Conservation (phyloP, 2,329 filamentous ascomycete genomes). For the Aspergillus fijiensis region DNA sequence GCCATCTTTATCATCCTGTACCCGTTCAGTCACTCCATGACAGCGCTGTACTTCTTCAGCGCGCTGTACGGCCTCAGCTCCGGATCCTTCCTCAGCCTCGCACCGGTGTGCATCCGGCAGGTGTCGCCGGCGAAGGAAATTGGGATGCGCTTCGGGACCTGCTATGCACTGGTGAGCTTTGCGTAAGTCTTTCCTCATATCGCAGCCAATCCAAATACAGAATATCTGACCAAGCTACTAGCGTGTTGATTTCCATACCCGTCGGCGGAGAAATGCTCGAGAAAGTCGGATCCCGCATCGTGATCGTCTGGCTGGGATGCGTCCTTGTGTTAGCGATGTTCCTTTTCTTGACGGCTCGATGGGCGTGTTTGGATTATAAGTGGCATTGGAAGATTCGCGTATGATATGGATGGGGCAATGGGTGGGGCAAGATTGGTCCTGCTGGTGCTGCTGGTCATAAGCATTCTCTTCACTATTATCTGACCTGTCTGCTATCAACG, state of each 20-base stretch:
- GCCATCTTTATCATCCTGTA: slow-evolving; percentile 44
- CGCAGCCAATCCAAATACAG: too few species aligned
- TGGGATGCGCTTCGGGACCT: slow-evolving; percentile 50
- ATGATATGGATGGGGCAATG: not conserved
- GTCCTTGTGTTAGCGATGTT: slow-evolving; percentile 41
- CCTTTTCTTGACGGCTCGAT: slow-evolving; percentile 37
- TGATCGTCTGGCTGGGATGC: slow-evolving; percentile 49
- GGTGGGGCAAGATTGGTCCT: too few species aligned
- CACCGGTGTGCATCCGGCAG: slow-evolving; percentile 49
- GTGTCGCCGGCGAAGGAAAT: slow-evolving; percentile 51
- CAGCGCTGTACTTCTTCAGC: slow-evolving; percentile 44
- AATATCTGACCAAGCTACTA: slow-evolving; percentile 3
- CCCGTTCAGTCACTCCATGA: slow-evolving; percentile 32
- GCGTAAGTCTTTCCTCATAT: slow-evolving; percentile 29
- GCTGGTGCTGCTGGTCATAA: too few species aligned
- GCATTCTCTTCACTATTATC: too few species aligned
- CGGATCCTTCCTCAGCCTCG: slow-evolving; percentile 49
- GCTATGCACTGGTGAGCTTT: slow-evolving; percentile 51
- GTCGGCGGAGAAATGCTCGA: slow-evolving; percentile 52
- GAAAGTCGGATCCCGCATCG: slow-evolving; percentile 44
- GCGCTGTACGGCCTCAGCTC: slow-evolving; percentile 50
- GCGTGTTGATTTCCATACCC: slow-evolving; percentile 49
- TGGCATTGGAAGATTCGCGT: slow-evolving; percentile 36
- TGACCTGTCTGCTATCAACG: too few species aligned
- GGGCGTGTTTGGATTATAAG: slow-evolving; percentile 40